phyloP scores from a whole-genome alignment of 1,139 yeast genomes.

The Yamadazyma spencermartinsiae region DNA sequence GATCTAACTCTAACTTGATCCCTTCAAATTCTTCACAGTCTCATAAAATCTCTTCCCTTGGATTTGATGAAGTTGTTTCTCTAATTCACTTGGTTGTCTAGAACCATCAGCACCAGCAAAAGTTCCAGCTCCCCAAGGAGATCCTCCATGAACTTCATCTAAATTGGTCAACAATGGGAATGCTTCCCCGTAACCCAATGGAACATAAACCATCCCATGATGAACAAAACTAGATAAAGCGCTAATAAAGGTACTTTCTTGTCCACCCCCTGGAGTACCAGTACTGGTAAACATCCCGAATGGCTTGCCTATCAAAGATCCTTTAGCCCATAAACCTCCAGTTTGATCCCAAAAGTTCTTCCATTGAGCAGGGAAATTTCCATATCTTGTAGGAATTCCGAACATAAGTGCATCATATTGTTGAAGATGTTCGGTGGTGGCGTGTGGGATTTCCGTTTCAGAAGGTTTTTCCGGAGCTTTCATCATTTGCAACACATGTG shows the following conservation, averaged over 20 bases:
- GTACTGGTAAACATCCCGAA: conserved; percentile 79
- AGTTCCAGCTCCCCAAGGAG: conserved; percentile 90
- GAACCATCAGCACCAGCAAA: conserved; percentile 80
- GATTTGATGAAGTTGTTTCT: conserved; percentile 57
- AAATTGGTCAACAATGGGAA: conserved; percentile 60
- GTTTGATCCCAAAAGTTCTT: conserved; percentile 81
- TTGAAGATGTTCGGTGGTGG: conserved; percentile 57
- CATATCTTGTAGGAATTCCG: conserved; percentile 84
- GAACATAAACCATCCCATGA: conserved; percentile 79
- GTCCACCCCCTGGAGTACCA: conserved; percentile 85
- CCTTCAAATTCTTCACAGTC: conserved; percentile 16
- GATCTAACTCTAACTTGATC: background rate
- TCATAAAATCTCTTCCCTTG: conserved; percentile 70
- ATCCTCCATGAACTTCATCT: conserved; percentile 76
- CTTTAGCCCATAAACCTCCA: conserved; percentile 80
- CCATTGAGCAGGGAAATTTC: conserved; percentile 80
- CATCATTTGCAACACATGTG: conserved; percentile 58
- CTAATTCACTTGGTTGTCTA: conserved; percentile 67
- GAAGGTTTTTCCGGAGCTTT: conserved; percentile 57
- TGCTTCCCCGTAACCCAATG: conserved; percentile 72
- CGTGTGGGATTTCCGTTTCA: conserved; percentile 66
- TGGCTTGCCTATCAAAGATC: conserved; percentile 72
- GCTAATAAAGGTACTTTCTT: conserved; percentile 69
- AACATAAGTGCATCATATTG: conserved; percentile 75
- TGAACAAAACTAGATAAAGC: conserved; percentile 68